Evolutionary conservation across 306 rosid genomes (phyloP), one percentile per base, ranked within the genome.

Genomic region (Quercus mongolica): DNA sequence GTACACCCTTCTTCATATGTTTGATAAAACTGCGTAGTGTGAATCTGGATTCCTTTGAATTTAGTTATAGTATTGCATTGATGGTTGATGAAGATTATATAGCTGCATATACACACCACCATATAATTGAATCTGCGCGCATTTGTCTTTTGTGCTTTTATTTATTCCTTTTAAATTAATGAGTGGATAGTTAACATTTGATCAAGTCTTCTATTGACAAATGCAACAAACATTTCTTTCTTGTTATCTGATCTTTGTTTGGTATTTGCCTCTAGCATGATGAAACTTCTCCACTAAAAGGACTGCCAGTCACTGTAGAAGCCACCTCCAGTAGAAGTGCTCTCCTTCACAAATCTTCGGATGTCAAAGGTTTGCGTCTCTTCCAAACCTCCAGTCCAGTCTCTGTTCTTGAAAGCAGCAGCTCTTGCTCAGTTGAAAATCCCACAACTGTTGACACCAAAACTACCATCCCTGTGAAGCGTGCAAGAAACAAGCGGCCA

Each of bases 381-480:
- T 86, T 87, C 79, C 89, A 70, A 74, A 83, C 92, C 83, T 86
- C 82, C 81, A 92, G 95, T 62, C 95, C 95, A 35, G 91, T 87
- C 61, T 92, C 97, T 20, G 92, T 87, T 54, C 90, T 88, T 49
- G 97, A 93, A 79, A 90, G 88, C 86, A 87, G 86, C 54, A 84
- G 88, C 70, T 86, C 94, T 76, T 87, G 88, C 77, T 86, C 90
- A 6, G 88, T 77, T 41, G 91, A 90, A 80, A 85, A 85, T 80
- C 58, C 87, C 63, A 81, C 67, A 76, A 15, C 69, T 70, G 49
- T 79, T 54, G 89, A 85, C 19, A 78, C 73, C 59, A 86, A 79
- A 28, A 80, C 81, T 31, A 76, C 58, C 71, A 52, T 86, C 49
- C 88, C 87, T 1, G 76, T 49, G 30, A 89, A 90, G 83, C 94